Conservation (phyloP, 1,139 yeast species). For the Kazachstania sp. region DNA sequence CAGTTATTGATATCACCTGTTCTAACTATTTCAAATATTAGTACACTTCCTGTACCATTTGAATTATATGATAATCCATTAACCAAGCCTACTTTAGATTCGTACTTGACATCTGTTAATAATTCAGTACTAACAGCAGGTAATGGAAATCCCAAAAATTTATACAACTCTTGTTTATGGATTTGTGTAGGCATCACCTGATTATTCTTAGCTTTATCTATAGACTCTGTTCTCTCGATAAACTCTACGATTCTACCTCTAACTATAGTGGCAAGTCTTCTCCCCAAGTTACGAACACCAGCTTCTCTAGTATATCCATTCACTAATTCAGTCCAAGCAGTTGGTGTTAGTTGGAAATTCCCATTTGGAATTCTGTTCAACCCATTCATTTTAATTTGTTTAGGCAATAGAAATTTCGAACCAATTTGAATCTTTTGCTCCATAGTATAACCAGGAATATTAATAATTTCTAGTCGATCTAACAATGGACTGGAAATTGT, state of each 20-base stretch:
- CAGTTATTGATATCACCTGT: constrained; percentile 18
- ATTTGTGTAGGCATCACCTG: background rate
- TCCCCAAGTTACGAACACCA: constrained; percentile 88
- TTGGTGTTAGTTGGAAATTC: constrained; percentile 45
- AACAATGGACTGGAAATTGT: constrained; percentile 87
- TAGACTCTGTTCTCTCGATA: constrained; percentile 7
- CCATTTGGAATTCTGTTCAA: constrained; percentile 56
- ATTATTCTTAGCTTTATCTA: background rate
- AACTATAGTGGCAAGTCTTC: constrained; percentile 74
- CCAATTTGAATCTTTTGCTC: constrained; percentile 90
- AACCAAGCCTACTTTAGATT: constrained; percentile 58
- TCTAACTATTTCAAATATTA: constrained; percentile 72
- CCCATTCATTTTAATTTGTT: constrained; percentile 74
- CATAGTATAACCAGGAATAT: constrained; percentile 85
- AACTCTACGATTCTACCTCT: constrained; percentile 21
- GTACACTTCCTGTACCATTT: constrained; percentile 78
- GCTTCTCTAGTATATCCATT: constrained; percentile 88
- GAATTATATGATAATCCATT: constrained; percentile 85
- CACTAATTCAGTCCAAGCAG: constrained; percentile 61
- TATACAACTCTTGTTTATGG: constrained; percentile 34
- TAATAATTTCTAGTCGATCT: constrained; percentile 96
- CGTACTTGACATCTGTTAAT: constrained; percentile 12
- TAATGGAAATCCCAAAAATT: constrained; percentile 43
- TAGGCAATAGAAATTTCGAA: constrained; percentile 78
- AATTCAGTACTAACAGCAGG: constrained; percentile 32